Conservation (phyloP, 192 early-diverging fungal species). For the Polychytrium aggregatum region DNA sequence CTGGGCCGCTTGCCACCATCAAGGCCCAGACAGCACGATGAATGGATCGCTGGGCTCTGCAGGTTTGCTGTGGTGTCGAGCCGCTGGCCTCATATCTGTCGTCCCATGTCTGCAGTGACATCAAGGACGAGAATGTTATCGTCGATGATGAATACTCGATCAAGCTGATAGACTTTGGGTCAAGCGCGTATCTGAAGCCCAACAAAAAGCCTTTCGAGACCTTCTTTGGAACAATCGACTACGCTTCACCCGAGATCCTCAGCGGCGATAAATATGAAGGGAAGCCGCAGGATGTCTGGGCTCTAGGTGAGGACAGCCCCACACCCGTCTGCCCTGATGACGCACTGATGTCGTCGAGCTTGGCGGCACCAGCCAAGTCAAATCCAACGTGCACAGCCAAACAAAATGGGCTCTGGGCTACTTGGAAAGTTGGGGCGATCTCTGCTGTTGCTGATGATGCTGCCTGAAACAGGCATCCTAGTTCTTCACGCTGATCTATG, state of each 20-base stretch:
- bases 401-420: too few species aligned
- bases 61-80: too few species aligned
- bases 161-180: constrained; percentile 66
- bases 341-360: too few species aligned
- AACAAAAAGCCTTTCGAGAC: constrained; percentile 52
- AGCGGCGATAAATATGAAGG: constrained; percentile 55
- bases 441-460: too few species aligned
- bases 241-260: constrained; percentile 56
- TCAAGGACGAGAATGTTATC: constrained; percentile 74
- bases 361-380: too few species aligned
- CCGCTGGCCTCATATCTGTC: not conserved
- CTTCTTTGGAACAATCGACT: constrained; percentile 59
- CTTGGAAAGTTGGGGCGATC: too few species aligned
- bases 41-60: constrained; percentile 27
- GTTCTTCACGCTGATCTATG: constrained; percentile 55
- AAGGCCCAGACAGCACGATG: too few species aligned
- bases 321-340: not conserved
- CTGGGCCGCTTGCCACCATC: too few species aligned
- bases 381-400: too few species aligned
- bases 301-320: constrained; percentile 44
- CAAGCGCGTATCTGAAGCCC: constrained; percentile 44
- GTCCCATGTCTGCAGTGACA: constrained; percentile 47
- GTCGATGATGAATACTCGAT: constrained; percentile 40
- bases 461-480: too few species aligned
- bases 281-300: constrained; percentile 62